Conservation (phyloP, 1,284 basidiomycete genomes). For the Malassezia caprae region DNA sequence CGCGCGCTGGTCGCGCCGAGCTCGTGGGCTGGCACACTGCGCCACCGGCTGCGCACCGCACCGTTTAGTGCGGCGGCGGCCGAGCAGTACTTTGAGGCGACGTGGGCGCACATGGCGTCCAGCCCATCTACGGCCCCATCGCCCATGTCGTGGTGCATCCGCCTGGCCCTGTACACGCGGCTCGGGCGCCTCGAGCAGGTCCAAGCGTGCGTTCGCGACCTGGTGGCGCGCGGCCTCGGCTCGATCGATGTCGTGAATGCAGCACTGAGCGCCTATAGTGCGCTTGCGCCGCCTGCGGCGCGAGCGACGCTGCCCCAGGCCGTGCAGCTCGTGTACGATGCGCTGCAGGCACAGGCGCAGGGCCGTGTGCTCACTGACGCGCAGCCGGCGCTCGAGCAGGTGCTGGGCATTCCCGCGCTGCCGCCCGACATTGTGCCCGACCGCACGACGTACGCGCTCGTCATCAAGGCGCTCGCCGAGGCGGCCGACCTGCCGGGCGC, state of each 20-base stretch:
- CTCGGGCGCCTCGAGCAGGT: neutral
- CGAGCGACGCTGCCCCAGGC: neutral
- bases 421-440: neutral
- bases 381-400: neutral
- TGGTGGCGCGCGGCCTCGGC: neutral
- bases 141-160: slow-evolving; percentile 8
- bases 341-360: slow-evolving; percentile 1
- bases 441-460: slow-evolving; percentile 8
- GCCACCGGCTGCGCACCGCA: neutral
- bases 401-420: slow-evolving; percentile 2
- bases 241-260: slow-evolving; percentile 5
- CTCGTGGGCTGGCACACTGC: neutral
- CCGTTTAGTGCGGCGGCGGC: neutral
- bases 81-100: slow-evolving; percentile 1
- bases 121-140: neutral
- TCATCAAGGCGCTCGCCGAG: slow-evolving; percentile 3
- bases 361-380: neutral
- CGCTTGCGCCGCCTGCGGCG: neutral
- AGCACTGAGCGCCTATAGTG: slow-evolving; percentile 1
- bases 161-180: slow-evolving; percentile 3
- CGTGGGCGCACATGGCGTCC: neutral
- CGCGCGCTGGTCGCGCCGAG: neutral
- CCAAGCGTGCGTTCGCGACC: neutral
- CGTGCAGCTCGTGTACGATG: slow-evolving; percentile 5
- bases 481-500: slow-evolving; percentile 9